Percentiles rank a stretch among this genome's conserved stretches.
Evolutionary conservation across 2,329 filamentous ascomycete species (phyloP).

Genomic region (Septoria petroselini): DNA sequence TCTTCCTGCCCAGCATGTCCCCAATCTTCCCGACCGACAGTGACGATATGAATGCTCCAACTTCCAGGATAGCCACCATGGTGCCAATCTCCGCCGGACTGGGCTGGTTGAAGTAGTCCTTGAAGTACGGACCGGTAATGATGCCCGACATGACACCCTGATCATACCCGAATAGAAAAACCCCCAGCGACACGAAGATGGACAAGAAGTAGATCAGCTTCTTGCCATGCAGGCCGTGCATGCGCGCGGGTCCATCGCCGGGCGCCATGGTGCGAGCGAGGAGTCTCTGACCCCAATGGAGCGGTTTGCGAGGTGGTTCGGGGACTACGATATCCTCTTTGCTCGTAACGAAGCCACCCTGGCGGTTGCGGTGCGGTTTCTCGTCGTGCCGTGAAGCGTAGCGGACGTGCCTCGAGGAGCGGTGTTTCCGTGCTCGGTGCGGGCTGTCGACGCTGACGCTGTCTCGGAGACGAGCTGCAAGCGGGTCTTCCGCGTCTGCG

Average conservation of each 20-base stretch:
- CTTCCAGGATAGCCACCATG: constrained; percentile 94
- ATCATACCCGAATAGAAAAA: constrained; percentile 87
- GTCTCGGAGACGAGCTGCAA: constrained; percentile 66
- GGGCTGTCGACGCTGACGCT: constrained; percentile 58
- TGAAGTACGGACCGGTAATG: constrained; percentile 77
- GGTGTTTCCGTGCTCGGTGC: constrained; percentile 18
- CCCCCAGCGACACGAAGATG: constrained; percentile 56
- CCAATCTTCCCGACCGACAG: constrained; percentile 82
- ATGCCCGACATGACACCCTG: constrained; percentile 79
- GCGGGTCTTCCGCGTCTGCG: constrained; percentile 75
- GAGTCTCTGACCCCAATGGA: constrained; percentile 65
- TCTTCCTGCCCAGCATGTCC: constrained; percentile 84
- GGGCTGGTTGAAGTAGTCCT: constrained; percentile 87
- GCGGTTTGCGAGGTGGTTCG: constrained; percentile 59
- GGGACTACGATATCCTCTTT: constrained; percentile 80
- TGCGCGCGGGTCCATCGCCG: constrained; percentile 65
- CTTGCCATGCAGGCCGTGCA: constrained; percentile 93
- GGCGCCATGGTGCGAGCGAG: constrained; percentile 82
- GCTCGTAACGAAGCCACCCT: constrained; percentile 44
- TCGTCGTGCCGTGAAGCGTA: constrained; percentile 52
- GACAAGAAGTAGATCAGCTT: constrained; percentile 71
- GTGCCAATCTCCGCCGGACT: constrained; percentile 84
- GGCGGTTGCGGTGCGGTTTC: constrained; percentile 32
- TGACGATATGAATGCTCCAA: constrained; percentile 89
- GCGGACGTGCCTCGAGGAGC: constrained; percentile 60